Conservation (phyloP, 2,329 filamentous ascomycete species). For the Beauveria australis region DNA sequence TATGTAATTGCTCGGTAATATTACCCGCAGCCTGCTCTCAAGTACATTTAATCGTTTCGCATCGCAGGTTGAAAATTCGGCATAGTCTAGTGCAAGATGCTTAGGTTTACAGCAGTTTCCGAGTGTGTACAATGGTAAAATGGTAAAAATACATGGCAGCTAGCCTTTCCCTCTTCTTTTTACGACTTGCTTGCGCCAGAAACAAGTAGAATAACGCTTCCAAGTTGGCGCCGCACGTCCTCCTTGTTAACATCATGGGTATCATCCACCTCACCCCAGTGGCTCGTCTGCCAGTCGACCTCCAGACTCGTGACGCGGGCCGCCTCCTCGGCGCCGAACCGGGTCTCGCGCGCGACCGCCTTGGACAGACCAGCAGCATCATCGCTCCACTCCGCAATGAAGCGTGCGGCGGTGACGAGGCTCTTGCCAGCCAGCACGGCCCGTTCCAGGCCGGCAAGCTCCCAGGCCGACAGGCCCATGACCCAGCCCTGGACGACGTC, state of each 20-base stretch:
- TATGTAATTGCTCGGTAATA: neutral
- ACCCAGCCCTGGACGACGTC: slow-evolving; percentile 76
- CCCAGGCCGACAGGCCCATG: slow-evolving; percentile 60
- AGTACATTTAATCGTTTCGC: neutral
- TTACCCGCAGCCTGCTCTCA: too few relatives aligned
- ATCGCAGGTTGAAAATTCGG: neutral
- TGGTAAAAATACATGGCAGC: neutral
- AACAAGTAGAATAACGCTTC: slow-evolving; percentile 76
- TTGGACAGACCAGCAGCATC: slow-evolving; percentile 47
- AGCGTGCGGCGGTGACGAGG: slow-evolving; percentile 63
- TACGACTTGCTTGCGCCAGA: slow-evolving; percentile 41
- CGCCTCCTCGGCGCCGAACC: slow-evolving; percentile 73
- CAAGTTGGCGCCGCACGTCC: slow-evolving; percentile 79
- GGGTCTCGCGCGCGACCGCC: slow-evolving; percentile 22
- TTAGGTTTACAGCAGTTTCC: neutral
- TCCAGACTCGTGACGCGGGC: slow-evolving; percentile 71
- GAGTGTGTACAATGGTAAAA: slow-evolving; percentile 5
- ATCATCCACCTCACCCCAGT: slow-evolving; percentile 97
- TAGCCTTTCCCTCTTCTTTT: neutral
- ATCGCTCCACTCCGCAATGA: slow-evolving; percentile 84
- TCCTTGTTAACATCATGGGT: slow-evolving; percentile 95
- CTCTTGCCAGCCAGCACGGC: slow-evolving; percentile 82
- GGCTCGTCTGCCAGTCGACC: slow-evolving; percentile 79
- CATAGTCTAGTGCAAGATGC: neutral
- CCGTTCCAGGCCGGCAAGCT: slow-evolving; percentile 80